Conservation (phyloP, 495 filamentous ascomycete species). For the Aspergillus carlsbadensis region DNA sequence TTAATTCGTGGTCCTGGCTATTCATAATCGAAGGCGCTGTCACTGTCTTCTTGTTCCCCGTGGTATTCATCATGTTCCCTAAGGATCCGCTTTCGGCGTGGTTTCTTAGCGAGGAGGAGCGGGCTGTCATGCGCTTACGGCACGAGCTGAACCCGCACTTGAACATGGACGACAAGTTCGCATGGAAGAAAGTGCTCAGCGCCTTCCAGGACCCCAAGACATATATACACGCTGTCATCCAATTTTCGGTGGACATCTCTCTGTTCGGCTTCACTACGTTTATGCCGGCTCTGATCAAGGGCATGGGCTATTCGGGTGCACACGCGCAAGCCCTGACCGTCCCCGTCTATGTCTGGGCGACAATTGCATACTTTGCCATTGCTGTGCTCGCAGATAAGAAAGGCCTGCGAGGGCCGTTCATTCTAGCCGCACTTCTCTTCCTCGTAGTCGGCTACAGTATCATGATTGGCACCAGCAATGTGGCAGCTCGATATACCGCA, state of each 20-base stretch:
- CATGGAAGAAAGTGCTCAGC: not conserved
- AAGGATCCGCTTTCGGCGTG: not conserved
- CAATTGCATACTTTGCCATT: not conserved
- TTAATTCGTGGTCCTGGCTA: not conserved
- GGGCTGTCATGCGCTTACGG: not conserved
- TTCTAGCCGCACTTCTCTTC: not conserved
- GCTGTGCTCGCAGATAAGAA: not conserved
- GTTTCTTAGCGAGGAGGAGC: not conserved
- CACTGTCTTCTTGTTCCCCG: not conserved
- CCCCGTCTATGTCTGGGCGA: not conserved
- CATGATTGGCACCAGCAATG: not conserved
- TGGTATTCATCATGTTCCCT: not conserved
- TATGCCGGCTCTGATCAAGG: not conserved
- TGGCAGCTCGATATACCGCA: not conserved
- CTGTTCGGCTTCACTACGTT: not conserved
- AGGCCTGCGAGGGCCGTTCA: not conserved
- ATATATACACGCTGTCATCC: not conserved
- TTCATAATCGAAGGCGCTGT: not conserved
- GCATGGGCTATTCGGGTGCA: not conserved
- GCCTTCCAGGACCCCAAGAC: not conserved
- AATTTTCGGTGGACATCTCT: not conserved
- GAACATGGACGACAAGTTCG: not conserved
- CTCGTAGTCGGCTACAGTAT: not conserved
- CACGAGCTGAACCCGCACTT: not conserved
- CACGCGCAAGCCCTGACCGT: not conserved